phyloP scores from a whole-genome alignment of 352 stramenopile genomes.

The Salisapilia sapeloensis region DNA sequence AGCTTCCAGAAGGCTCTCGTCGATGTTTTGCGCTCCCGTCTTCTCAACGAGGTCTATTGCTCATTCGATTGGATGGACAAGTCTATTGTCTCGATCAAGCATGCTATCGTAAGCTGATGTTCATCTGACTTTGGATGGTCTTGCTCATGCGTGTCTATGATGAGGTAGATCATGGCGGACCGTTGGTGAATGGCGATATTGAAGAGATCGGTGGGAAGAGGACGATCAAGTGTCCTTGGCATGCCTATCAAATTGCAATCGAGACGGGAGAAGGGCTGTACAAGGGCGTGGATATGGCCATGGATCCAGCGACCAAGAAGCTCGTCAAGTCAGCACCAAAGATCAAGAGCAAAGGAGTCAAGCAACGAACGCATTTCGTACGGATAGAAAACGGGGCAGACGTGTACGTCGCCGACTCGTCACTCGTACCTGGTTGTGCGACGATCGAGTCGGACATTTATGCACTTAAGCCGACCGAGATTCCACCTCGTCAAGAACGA shows the following conservation, averaged over 20 bases:
- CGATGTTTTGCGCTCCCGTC: slow-evolving; percentile 37
- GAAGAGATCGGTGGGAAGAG: slow-evolving; percentile 64
- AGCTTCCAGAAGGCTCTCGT: slow-evolving; percentile 31
- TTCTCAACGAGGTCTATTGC: slow-evolving; percentile 52
- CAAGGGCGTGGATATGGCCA: slow-evolving; percentile 63
- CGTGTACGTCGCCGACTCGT: slow-evolving; percentile 67
- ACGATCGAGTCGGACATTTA: slow-evolving; percentile 57
- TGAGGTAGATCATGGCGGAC: slow-evolving; percentile 53
- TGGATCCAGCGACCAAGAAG: slow-evolving; percentile 18
- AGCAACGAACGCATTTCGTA: slow-evolving; percentile 72
- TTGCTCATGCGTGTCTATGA: background rate
- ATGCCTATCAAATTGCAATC: slow-evolving; percentile 71
- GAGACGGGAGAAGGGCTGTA: slow-evolving; percentile 72
- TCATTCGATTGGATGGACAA: slow-evolving; percentile 34
- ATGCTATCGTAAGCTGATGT: slow-evolving; percentile 49
- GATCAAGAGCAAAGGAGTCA: slow-evolving; percentile 73
- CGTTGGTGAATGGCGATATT: slow-evolving; percentile 65
- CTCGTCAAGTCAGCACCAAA: slow-evolving; percentile 24
- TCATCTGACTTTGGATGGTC: background rate
- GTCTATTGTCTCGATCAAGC: slow-evolving; percentile 78
- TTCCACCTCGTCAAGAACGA: slow-evolving; percentile 11
- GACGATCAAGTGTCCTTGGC: slow-evolving; percentile 74
- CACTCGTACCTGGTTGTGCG: slow-evolving; percentile 23
- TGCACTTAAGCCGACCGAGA: slow-evolving; percentile 31
- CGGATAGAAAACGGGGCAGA: slow-evolving; percentile 44